phyloP scores from a whole-genome alignment of 305 asterid species.

The Withania somnifera region DNA sequence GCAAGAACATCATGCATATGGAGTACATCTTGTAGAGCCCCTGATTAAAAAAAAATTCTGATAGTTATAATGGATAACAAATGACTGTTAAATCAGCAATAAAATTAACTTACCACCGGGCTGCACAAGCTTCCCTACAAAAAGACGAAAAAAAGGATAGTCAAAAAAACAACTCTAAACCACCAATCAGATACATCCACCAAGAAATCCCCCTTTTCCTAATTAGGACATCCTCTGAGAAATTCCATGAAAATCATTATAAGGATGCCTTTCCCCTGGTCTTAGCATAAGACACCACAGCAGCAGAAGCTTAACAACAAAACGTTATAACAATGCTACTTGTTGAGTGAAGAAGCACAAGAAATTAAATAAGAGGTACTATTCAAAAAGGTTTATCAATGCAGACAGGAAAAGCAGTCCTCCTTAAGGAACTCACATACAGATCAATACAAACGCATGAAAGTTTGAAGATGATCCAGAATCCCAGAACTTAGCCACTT shows the following conservation, averaged over 20 bases:
- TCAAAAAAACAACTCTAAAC: neutral
- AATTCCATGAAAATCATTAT: neutral
- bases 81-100: conserved; percentile 12
- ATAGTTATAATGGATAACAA: conserved; percentile 8
- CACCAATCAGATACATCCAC: neutral
- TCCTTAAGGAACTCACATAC: neutral
- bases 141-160: conserved; percentile 15
- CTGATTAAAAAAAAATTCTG: conserved; percentile 49
- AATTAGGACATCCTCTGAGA: neutral
- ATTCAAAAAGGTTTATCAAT: neutral
- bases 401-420: neutral
- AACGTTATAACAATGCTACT: neutral
- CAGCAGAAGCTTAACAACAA: neutral
- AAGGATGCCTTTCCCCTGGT: neutral
- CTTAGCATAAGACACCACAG: neutral
- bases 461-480: neutral
- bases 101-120: conserved; percentile 68
- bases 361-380: neutral
- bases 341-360: neutral
- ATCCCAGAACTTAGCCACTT: neutral
- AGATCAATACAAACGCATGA: neutral
- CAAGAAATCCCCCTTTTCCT: neutral
- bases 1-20: conserved; percentile 99
- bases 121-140: conserved; percentile 79
- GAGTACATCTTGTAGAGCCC: conserved; percentile 90